Conservation (phyloP, 352 stramenopile species). For the Globisporangium abappressorium region DNA sequence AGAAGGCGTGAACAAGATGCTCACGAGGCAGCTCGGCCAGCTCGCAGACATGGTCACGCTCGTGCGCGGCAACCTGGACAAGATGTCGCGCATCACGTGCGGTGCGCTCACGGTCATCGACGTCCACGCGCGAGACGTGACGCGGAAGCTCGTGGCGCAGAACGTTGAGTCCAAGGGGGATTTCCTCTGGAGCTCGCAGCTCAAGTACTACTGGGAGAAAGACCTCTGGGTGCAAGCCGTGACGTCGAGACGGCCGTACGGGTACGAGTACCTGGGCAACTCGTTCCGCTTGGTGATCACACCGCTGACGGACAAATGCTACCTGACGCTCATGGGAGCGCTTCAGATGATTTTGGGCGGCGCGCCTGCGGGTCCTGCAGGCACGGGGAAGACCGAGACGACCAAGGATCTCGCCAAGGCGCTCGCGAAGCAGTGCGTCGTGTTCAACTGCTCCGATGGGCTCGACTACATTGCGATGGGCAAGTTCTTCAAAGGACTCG, state of each 20-base stretch:
- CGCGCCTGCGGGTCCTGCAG: conserved; percentile 89
- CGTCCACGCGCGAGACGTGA: conserved; percentile 95
- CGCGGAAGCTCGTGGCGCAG: conserved; percentile 87
- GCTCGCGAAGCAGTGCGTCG: conserved; percentile 94
- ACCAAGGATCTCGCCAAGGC: conserved; percentile 95
- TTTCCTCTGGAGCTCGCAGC: conserved; percentile 83
- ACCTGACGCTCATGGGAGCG: conserved; percentile 94
- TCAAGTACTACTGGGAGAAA: conserved; percentile 94
- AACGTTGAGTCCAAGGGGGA: conserved; percentile 88
- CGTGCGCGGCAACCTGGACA: conserved; percentile 88
- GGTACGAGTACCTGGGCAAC: conserved; percentile 97
- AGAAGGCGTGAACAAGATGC: conserved; percentile 79
- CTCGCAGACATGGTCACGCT: conserved; percentile 93
- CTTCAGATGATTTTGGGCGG: conserved; percentile 95
- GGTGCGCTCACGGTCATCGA: conserved; percentile 93
- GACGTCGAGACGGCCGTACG: conserved; percentile 88
- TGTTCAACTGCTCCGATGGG: conserved; percentile 93
- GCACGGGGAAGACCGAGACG: conserved; percentile 95
- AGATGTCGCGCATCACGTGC: conserved; percentile 84
- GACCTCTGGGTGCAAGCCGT: conserved; percentile 90
- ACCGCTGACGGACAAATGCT: conserved; percentile 95
- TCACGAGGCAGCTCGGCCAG: conserved; percentile 81
- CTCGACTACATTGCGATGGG: conserved; percentile 94
- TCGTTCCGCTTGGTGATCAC: conserved; percentile 96
- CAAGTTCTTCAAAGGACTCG: conserved; percentile 94